Evolutionary conservation across 2,329 filamentous ascomycete genomes (phyloP).

Genomic region (Metarhizium album): DNA sequence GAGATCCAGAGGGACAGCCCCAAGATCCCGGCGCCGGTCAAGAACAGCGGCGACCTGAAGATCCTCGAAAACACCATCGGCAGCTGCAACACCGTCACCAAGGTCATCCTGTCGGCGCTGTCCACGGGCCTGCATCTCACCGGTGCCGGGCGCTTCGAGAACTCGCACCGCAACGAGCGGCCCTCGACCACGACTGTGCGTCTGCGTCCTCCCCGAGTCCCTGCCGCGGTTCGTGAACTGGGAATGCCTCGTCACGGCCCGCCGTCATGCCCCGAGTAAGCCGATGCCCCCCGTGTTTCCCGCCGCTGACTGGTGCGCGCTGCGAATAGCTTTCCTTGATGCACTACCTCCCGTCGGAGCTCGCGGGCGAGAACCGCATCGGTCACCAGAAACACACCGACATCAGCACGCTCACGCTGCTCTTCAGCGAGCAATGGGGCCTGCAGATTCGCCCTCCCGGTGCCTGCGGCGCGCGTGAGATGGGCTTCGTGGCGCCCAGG

Average conservation of each 20-base stretch:
- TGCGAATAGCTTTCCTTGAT: conserved; percentile 34
- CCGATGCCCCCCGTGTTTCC: conserved; percentile 17
- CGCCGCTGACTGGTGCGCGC: conserved; percentile 21
- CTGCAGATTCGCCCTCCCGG: conserved; percentile 43
- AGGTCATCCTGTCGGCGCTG: conserved; percentile 39
- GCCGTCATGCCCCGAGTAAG: too few relatives aligned
- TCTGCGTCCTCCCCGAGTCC: background rate
- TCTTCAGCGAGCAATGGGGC: conserved; percentile 46
- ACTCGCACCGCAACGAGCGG: conserved; percentile 38
- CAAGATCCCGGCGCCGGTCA: conserved; percentile 34
- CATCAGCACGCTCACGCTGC: conserved; percentile 42
- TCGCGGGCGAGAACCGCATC: conserved; percentile 29
- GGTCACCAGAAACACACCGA: conserved; percentile 48
- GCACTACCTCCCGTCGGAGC: conserved; percentile 39
- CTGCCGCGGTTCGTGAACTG: too few relatives aligned
- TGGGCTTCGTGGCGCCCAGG: conserved; percentile 43
- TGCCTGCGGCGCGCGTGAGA: conserved; percentile 29
- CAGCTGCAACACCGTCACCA: conserved; percentile 38
- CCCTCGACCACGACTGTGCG: conserved; percentile 12
- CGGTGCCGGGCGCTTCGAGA: conserved; percentile 36
- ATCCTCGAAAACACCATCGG: conserved; percentile 39
- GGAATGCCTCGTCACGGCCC: too few relatives aligned
- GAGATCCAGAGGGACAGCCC: conserved; percentile 37
- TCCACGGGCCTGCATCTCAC: conserved; percentile 35
- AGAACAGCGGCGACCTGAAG: conserved; percentile 35